Evolutionary conservation across 2,329 filamentous ascomycete genomes (phyloP).

Genomic region (Exophiala sp.): DNA sequence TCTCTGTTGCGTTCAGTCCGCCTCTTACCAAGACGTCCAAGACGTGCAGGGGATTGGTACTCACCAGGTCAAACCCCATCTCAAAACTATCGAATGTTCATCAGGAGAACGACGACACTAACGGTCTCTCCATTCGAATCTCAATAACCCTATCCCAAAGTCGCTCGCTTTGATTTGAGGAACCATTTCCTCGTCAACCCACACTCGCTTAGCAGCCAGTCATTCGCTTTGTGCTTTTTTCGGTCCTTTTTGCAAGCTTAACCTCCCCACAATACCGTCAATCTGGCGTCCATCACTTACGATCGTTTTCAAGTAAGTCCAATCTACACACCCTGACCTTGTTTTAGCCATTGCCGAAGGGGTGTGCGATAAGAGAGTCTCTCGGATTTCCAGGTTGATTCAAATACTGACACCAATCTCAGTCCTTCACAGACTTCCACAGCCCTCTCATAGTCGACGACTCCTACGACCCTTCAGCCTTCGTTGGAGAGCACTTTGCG

Average conservation of each 20-base stretch:
- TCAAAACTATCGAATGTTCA: conserved; percentile 17
- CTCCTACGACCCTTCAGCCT: conserved; percentile 44
- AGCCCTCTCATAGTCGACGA: conserved; percentile 48
- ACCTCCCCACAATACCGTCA: conserved; percentile 37
- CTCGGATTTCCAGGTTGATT: conserved; percentile 34
- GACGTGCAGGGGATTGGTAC: not conserved
- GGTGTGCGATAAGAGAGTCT: not conserved
- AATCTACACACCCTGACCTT: conserved; percentile 17
- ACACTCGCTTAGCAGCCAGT: conserved; percentile 40
- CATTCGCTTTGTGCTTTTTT: conserved; percentile 45
- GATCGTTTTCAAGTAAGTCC: conserved; percentile 44
- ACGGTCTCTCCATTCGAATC: conserved; percentile 9
- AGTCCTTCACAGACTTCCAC: conserved; percentile 38
- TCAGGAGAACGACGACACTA: conserved; percentile 11
- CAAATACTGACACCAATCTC: conserved; percentile 26
- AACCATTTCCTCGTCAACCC: conserved; percentile 33
- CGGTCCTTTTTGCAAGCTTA: conserved; percentile 38
- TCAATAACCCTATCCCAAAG: conserved; percentile 30
- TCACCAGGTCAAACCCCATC: conserved; percentile 1
- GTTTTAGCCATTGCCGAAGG: conserved; percentile 11
- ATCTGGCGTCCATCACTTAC: conserved; percentile 48
- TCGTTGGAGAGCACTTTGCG: conserved; percentile 44
- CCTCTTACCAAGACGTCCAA: conserved; percentile 5
- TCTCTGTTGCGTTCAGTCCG: conserved; percentile 8
- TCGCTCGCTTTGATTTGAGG: conserved; percentile 46